Base-by-base conservation (phyloP, 345 rosid genomes). In the Abelmoschus esculentus region DNA sequence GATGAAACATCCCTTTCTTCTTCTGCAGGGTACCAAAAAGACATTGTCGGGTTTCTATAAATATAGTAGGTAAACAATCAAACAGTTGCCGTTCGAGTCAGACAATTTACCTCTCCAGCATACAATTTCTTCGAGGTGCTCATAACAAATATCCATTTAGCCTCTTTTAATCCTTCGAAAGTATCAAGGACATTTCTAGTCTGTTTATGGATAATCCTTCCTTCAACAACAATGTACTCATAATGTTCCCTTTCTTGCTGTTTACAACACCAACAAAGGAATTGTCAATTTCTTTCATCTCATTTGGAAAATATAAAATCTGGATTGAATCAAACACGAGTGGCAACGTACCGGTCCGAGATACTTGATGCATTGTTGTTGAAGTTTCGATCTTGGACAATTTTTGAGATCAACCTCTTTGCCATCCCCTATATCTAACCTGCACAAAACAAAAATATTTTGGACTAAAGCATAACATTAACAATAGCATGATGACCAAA, bases 371-470 rank as follows among this genome's bases (percentile, higher is more conserved):
- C 92, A 83, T 57, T 90, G 96, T 63, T 84, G 83, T 64, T 74
- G 88, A 71, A 93, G 95, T 72, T 83, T 82, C 15, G 83, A 83
- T 72, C 86, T 85, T 19, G 91, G 75, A 75, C 96, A 89, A 36
- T 81, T 84, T 56, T 79, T 74, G 64, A 87, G 92, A 64, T 93
- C 91, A 58, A 88, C 63, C 36, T 87, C 90, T 82, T 84, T 91
- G 42, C 98, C 97, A 76, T 84, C 90, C 72, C 98, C 98, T 50
- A 91, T 19, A 76, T 93, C 98, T 81, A 93, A 80, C 98, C 98
- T 93, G 79, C 55, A 74, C 10, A 14, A 19, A 54, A 54, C 29
- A 54, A 54, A 18, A 7, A 49, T 34, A 6, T 34, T 34, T 5
- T 34, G 38, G 38, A 34, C 38, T 34, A 34, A 34, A 34, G 38